These are phyloP conservation scores for Lasiosphaeria hispida DNA, from an alignment of 495 filamentous ascomycete species.

Conservation along the genomic window DNA sequence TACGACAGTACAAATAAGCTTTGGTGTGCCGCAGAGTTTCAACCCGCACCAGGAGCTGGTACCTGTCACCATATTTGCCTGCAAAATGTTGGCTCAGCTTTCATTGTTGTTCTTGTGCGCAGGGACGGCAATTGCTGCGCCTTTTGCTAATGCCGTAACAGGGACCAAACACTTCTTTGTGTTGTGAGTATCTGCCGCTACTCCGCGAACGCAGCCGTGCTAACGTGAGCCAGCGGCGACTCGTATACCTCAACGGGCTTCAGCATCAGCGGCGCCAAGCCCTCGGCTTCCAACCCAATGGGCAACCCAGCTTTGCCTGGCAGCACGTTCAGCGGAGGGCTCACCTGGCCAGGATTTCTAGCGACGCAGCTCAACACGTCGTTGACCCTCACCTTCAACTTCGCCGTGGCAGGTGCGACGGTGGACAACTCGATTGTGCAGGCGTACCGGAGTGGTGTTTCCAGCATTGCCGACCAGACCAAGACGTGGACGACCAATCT, in stretches of 20 bases:
- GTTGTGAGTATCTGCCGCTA: not conserved
- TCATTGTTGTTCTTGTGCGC: not conserved
- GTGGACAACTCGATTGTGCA: slow-evolving; percentile 12
- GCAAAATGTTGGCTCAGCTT: not conserved
- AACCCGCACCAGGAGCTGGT: too few relatives aligned
- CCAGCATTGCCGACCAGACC: slow-evolving; percentile 13
- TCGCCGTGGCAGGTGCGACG: slow-evolving; percentile 15
- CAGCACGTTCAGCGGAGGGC: slow-evolving; percentile 3
- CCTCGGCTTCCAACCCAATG: slow-evolving; percentile 16
- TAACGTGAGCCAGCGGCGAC: slow-evolving; percentile 1
- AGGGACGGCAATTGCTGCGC: not conserved
- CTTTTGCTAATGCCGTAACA: not conserved
- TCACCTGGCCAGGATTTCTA: slow-evolving; percentile 13
- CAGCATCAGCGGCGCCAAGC: slow-evolving; percentile 7
- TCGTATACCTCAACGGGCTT: slow-evolving; percentile 18
- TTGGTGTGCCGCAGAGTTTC: too few relatives aligned
- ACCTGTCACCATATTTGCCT: too few relatives aligned
- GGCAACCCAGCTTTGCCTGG: slow-evolving; percentile 16
- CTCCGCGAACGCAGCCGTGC: not conserved
- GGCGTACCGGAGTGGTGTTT: slow-evolving; percentile 5
- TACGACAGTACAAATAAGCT: too few relatives aligned
- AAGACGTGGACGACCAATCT: slow-evolving; percentile 1
- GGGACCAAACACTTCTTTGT: slow-evolving; percentile 11
- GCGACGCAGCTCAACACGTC: slow-evolving; percentile 14
- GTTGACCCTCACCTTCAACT: slow-evolving; percentile 15